Evolutionary conservation across 768 basidiomycete species (phyloP).

Genomic region (Phlegmacium glaucopus): DNA sequence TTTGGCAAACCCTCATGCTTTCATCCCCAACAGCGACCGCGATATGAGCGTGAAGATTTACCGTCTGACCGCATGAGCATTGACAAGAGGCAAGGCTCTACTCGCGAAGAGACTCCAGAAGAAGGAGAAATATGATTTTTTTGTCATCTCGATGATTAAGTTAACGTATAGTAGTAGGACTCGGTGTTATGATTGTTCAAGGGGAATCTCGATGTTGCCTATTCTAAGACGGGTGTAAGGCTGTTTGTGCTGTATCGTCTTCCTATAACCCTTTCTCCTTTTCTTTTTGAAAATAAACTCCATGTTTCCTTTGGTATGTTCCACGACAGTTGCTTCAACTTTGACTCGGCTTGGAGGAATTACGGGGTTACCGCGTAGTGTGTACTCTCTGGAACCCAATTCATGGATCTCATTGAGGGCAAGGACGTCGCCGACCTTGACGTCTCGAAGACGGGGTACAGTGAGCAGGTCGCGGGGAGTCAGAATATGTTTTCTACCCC

Average conservation of each 20-base stretch:
- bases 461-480: constrained; percentile 91
- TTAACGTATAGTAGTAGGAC: constrained; percentile 13
- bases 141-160: constrained; percentile 9
- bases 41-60: constrained; percentile 43
- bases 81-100: constrained; percentile 37
- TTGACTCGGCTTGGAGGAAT: constrained; percentile 64
- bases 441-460: constrained; percentile 84
- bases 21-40: constrained; percentile 40
- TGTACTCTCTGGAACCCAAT: constrained; percentile 93
- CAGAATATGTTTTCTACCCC: constrained; percentile 85
- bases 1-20: constrained; percentile 5
- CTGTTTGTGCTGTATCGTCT: constrained; percentile 91
- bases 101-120: constrained; percentile 77
- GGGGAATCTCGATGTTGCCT: constrained; percentile 64
- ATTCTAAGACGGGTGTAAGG: constrained; percentile 94
- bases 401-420: constrained; percentile 86
- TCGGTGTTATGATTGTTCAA: constrained; percentile 23
- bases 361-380: constrained; percentile 74
- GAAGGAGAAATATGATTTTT: constrained; percentile 77
- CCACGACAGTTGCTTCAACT: constrained; percentile 89
- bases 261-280: constrained; percentile 96
- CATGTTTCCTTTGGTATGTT: constrained; percentile 95
- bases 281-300: constrained; percentile 95
- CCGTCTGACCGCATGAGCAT: constrained; percentile 38
- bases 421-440: constrained; percentile 82